phyloP scores from a whole-genome alignment of 148 eudicot genomes.

The Chenopodium formosanum region DNA sequence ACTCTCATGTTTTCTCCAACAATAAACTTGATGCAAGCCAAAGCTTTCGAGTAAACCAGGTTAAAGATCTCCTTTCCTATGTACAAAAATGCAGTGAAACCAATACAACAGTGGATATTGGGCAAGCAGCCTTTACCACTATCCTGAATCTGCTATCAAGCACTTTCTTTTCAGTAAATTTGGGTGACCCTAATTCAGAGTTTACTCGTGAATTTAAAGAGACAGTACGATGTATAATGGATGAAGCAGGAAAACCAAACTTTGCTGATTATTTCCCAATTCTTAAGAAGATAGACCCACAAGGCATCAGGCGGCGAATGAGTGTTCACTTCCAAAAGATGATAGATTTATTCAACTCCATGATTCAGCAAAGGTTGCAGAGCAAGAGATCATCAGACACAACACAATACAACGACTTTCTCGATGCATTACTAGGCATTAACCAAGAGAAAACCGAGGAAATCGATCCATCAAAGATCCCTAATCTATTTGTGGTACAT shows the following conservation, averaged over 20 bases:
- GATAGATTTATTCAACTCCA: constrained; percentile 21
- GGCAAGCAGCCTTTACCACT: constrained; percentile 33
- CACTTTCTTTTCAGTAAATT: constrained; percentile 39
- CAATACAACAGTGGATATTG: constrained; percentile 32
- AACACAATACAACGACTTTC: constrained; percentile 16
- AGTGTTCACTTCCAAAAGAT: constrained; percentile 24
- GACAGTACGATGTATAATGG: constrained; percentile 29
- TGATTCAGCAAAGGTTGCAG: constrained; percentile 28
- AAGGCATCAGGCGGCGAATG: constrained; percentile 25
- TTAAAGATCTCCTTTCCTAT: constrained; percentile 27
- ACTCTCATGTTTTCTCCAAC: constrained; percentile 28
- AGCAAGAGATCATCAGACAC: not conserved
- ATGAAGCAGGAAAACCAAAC: constrained; percentile 37
- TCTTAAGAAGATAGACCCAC: constrained; percentile 28
- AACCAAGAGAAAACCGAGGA: constrained; percentile 22
- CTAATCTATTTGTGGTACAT: constrained; percentile 31
- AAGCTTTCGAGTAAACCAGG: constrained; percentile 16
- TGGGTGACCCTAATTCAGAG: constrained; percentile 20
- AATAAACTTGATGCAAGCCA: constrained; percentile 34
- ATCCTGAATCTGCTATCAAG: constrained; percentile 35
- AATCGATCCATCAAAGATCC: constrained; percentile 28
- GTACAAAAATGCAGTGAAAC: constrained; percentile 21
- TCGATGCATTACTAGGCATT: constrained; percentile 30
- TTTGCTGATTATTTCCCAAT: constrained; percentile 38
- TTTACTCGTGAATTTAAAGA: constrained; percentile 17